A percentile compares a stretch with the other conserved stretches of the same genome.
Conservation (phyloP, 2,329 filamentous ascomycete species). For the Cercospora sp. region DNA sequence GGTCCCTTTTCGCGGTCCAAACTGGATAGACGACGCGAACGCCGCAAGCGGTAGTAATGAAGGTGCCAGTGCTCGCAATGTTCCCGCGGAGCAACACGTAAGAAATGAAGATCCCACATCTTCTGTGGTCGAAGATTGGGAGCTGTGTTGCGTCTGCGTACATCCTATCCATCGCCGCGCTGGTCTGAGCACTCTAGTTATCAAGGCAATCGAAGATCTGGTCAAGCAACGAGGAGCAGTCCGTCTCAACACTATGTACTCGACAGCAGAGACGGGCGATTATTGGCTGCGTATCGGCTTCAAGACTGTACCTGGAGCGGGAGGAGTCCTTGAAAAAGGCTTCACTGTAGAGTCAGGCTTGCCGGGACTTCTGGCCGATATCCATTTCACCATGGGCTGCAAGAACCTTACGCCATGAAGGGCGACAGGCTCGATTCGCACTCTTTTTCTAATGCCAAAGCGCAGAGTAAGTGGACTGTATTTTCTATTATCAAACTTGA, state of each 20-base stretch:
- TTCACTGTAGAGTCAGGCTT: conserved; percentile 25
- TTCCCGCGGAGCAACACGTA: background rate
- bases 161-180: conserved; percentile 22
- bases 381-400: conserved; percentile 28
- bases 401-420: conserved; percentile 12
- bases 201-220: conserved; percentile 17
- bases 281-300: conserved; percentile 32
- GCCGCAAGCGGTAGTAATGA: conserved; percentile 6
- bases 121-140: conserved; percentile 22
- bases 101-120: background rate
- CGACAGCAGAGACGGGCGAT: conserved; percentile 27
- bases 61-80: background rate
- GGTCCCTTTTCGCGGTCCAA: conserved; percentile 27
- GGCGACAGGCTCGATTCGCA: background rate
- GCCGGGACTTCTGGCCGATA: conserved; percentile 26
- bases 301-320: conserved; percentile 21
- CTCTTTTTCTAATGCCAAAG: background rate
- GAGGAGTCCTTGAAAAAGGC: conserved; percentile 29
- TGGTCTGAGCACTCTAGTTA: conserved; percentile 23
- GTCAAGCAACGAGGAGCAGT: conserved; percentile 23
- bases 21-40: conserved; percentile 25
- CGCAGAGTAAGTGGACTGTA: conserved; percentile 7
- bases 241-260: conserved; percentile 26
- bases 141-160: conserved; percentile 34
- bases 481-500: background rate